phyloP scores from a whole-genome alignment of 2,329 filamentous ascomycete species.

The Mollisia scopiformis region DNA sequence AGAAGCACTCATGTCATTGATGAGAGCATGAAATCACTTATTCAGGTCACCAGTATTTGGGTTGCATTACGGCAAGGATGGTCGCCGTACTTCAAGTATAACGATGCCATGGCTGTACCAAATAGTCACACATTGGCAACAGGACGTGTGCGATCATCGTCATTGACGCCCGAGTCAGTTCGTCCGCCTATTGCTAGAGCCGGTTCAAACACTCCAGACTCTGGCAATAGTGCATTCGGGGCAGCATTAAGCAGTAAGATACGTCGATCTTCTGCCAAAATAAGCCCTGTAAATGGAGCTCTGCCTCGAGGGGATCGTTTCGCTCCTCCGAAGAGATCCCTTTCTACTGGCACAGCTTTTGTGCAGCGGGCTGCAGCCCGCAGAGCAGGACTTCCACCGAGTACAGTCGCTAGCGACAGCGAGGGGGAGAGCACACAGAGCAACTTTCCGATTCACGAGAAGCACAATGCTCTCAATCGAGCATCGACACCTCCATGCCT shows the following conservation, averaged over 20 bases:
- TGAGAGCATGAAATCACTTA: conserved; percentile 49
- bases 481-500: conserved; percentile 13
- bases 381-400: conserved; percentile 22
- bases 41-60: conserved; percentile 55
- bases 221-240: conserved; percentile 19
- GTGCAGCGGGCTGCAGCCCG: conserved; percentile 41
- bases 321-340: conserved; percentile 43
- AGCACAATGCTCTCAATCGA: conserved; percentile 11
- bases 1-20: conserved; percentile 44
- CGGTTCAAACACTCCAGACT: conserved; percentile 30
- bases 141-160: conserved; percentile 28
- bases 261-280: conserved; percentile 22
- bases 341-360: conserved; percentile 51
- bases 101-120: conserved; percentile 29
- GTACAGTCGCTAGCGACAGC: conserved; percentile 31
- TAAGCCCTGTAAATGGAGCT: conserved; percentile 18
- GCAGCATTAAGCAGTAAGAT: conserved; percentile 25
- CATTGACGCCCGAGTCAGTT: conserved; percentile 29
- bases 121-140: conserved; percentile 9
- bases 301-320: conserved; percentile 22
- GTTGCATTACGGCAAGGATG: conserved; percentile 51
- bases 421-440: conserved; percentile 27
- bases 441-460: conserved; percentile 1
- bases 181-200: conserved; percentile 19
- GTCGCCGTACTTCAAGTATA: conserved; percentile 42